Evolutionary conservation across 1,284 basidiomycete species (phyloP).

Genomic region (Papiliotrema flavescens): DNA sequence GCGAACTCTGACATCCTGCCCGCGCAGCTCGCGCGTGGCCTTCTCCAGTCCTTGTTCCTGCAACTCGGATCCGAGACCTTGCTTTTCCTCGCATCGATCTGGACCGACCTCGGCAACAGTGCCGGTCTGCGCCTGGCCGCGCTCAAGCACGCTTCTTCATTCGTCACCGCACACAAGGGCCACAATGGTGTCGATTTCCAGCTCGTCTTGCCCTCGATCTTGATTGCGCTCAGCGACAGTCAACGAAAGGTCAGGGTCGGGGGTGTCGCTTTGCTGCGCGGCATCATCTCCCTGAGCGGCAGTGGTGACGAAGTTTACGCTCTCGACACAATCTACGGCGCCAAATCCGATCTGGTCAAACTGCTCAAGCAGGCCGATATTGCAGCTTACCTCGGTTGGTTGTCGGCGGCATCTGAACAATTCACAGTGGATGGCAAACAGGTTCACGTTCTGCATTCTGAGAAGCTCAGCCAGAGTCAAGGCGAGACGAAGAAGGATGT

Average conservation of each 20-base stretch:
- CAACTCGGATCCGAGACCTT: constrained; percentile 67
- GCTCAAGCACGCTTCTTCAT: constrained; percentile 69
- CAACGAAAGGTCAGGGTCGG: constrained; percentile 59
- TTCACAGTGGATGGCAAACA: constrained; percentile 66
- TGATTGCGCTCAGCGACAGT: constrained; percentile 61
- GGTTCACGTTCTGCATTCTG: constrained; percentile 62
- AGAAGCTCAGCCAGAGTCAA: constrained; percentile 53
- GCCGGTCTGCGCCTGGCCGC: constrained; percentile 61
- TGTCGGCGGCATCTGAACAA: constrained; percentile 60
- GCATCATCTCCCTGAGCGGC: constrained; percentile 37
- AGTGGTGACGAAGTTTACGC: constrained; percentile 62
- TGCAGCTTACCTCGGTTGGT: constrained; percentile 60
- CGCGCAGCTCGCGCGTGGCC: constrained; percentile 54
- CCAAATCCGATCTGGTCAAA: constrained; percentile 66
- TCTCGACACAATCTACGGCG: constrained; percentile 77
- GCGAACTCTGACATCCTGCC: constrained; percentile 55
- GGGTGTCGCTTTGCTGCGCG: constrained; percentile 62
- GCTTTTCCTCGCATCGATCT: constrained; percentile 73
- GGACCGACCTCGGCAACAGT: constrained; percentile 51
- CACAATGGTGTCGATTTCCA: constrained; percentile 65
- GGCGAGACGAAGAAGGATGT: constrained; percentile 58
- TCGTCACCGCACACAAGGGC: constrained; percentile 54
- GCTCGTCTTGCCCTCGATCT: constrained; percentile 70
- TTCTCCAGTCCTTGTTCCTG: constrained; percentile 66
- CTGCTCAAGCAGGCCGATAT: constrained; percentile 74